phyloP scores from a whole-genome alignment of 768 basidiomycete genomes.

The Rhodotorula taiwanensis region DNA sequence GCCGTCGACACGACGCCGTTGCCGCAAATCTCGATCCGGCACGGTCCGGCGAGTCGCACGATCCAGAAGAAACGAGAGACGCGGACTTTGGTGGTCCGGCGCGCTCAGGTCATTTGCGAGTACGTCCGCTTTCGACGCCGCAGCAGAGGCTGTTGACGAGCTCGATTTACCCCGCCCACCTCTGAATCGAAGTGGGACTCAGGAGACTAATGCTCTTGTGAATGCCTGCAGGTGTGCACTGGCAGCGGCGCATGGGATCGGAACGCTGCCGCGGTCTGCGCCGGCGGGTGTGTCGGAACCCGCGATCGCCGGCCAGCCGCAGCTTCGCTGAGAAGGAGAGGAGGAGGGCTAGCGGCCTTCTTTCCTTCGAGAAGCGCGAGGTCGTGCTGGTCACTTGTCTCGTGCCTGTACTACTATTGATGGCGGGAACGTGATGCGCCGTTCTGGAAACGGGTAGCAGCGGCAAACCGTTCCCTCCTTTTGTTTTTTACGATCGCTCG shows the following conservation, averaged over 20 bases:
- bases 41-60: constrained; percentile 35
- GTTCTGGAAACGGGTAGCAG: too few relatives aligned
- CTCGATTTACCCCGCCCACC: too few relatives aligned
- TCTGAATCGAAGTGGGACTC: too few relatives aligned
- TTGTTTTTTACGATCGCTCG: too few relatives aligned
- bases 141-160: neutral
- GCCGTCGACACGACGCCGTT: constrained; percentile 44
- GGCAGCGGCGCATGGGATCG: constrained; percentile 24
- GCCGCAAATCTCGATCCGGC: constrained; percentile 29
- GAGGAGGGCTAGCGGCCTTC: too few relatives aligned
- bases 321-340: neutral
- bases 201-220: too few relatives aligned
- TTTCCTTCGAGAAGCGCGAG: too few relatives aligned
- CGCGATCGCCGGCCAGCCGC: neutral
- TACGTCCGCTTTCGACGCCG: constrained; percentile 48
- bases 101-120: constrained; percentile 81
- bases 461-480: too few relatives aligned
- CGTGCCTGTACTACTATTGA: too few relatives aligned
- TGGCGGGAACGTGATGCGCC: too few relatives aligned
- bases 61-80: constrained; percentile 50
- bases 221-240: constrained; percentile 20
- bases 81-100: constrained; percentile 59
- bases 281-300: neutral
- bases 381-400: too few relatives aligned
- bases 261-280: neutral